Conservation (phyloP, 805 yeast species). For the Wickerhamiella hasegawae region DNA sequence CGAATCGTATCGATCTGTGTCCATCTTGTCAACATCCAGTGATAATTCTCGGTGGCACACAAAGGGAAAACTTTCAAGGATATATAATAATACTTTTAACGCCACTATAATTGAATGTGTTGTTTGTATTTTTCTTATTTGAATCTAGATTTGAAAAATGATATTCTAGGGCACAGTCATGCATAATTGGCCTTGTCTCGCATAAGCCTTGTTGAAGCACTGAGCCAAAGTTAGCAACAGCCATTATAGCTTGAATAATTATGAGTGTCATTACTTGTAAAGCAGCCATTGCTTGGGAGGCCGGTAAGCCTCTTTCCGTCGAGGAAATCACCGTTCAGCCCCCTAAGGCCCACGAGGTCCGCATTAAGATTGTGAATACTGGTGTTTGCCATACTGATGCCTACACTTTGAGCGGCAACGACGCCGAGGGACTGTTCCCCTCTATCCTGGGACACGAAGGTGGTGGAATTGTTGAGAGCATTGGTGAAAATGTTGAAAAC, state of each 20-base stretch:
- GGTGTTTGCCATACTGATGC: slow-evolving; percentile 99
- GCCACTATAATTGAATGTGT: too few relatives aligned
- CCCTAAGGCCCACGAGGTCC: slow-evolving; percentile 94
- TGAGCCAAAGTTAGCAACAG: too few relatives aligned
- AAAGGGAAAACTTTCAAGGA: too few relatives aligned
- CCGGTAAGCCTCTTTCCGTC: slow-evolving; percentile 54
- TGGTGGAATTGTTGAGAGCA: slow-evolving; percentile 88
- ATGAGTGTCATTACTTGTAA: slow-evolving; percentile 47
- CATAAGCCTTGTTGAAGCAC: too few relatives aligned
- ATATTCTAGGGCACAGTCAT: too few relatives aligned
- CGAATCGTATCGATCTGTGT: too few relatives aligned
- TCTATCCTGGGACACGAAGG: slow-evolving; percentile 94
- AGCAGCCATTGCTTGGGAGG: slow-evolving; percentile 98
- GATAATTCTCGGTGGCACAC: too few relatives aligned
- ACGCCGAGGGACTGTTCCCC: slow-evolving; percentile 95
- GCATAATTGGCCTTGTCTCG: too few relatives aligned
- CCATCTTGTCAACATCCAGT: too few relatives aligned
- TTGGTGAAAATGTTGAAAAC: slow-evolving; percentile 84
- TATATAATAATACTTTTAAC: too few relatives aligned
- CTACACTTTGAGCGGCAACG: slow-evolving; percentile 83
- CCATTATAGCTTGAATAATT: background rate
- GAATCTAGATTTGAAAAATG: too few relatives aligned
- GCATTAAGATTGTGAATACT: slow-evolving; percentile 72
- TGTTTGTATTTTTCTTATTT: too few relatives aligned
- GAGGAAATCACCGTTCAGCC: slow-evolving; percentile 86